Conservation (phyloP, 2,329 filamentous ascomycete species). For the Alternaria dauci region DNA sequence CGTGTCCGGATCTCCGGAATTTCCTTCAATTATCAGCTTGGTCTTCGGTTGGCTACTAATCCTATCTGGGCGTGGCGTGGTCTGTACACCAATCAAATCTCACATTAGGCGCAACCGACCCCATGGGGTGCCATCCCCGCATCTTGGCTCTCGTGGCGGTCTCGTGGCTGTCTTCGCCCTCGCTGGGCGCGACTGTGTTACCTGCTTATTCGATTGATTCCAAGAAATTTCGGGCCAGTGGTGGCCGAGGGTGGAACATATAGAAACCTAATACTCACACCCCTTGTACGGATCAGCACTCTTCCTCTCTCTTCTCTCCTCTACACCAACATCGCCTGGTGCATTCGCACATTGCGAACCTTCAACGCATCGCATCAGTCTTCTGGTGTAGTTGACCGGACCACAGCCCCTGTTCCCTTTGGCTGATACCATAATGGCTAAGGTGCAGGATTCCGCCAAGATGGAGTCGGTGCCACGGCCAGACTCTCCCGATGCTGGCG, state of each 20-base stretch:
- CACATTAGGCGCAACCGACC: constrained; percentile 7
- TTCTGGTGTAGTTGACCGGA: constrained; percentile 1
- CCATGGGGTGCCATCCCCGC: constrained; percentile 25
- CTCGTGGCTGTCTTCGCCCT: constrained; percentile 11
- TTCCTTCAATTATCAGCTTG: not conserved
- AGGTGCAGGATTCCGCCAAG: constrained; percentile 16
- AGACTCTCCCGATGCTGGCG: constrained; percentile 9
- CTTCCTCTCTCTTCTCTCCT: not conserved
- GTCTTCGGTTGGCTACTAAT: not conserved
- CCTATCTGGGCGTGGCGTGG: not conserved
- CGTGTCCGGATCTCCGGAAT: constrained; percentile 2
- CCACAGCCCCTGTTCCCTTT: not conserved
- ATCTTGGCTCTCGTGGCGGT: constrained; percentile 22
- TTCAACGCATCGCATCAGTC: constrained; percentile 7
- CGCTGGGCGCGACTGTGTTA: constrained; percentile 17
- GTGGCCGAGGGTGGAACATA: constrained; percentile 17
- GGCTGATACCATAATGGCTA: constrained; percentile 17
- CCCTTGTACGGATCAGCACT: constrained; percentile 2
- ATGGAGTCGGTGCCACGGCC: constrained; percentile 13
- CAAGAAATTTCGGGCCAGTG: constrained; percentile 19
- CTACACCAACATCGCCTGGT: constrained; percentile 7
- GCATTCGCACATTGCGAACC: not conserved
- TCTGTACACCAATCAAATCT: not conserved
- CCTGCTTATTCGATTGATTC: not conserved
- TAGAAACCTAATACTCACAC: constrained; percentile 16